Percentiles rank a stretch among this genome's conserved stretches.
Conservation (phyloP, 2,329 filamentous ascomycete species). For the Furcasterigmium sp. region DNA sequence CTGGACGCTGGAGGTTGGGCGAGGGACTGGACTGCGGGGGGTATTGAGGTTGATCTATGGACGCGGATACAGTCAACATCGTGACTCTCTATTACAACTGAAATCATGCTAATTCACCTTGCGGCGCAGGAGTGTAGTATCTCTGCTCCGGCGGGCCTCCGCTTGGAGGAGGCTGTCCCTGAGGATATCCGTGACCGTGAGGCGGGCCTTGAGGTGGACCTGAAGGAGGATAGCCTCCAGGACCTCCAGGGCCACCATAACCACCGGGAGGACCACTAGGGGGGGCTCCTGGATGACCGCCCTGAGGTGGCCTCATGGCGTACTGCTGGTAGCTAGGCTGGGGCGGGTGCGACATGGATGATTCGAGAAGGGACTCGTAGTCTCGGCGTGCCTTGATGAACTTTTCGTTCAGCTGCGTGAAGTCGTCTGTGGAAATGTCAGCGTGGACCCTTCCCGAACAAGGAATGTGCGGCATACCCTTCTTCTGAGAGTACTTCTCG, state of each 20-base stretch:
- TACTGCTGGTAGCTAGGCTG: slow-evolving; percentile 72
- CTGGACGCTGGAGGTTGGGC: slow-evolving; percentile 50
- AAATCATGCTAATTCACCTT: slow-evolving; percentile 29
- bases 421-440: slow-evolving; percentile 66
- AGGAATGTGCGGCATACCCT: slow-evolving; percentile 57
- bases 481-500: slow-evolving; percentile 98
- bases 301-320: slow-evolving; percentile 44
- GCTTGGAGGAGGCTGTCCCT: slow-evolving; percentile 4
- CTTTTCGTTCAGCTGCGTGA: slow-evolving; percentile 97
- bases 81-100: not conserved
- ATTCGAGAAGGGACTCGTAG: slow-evolving; percentile 92
- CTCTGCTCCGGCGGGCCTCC: slow-evolving; percentile 32
- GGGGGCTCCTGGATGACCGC: slow-evolving; percentile 30
- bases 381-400: slow-evolving; percentile 98
- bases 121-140: slow-evolving; percentile 62
- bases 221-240: too few species aligned
- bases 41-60: slow-evolving; percentile 39
- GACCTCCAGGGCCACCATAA: slow-evolving; percentile 20
- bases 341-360: slow-evolving; percentile 92
- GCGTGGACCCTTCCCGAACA: not conserved
- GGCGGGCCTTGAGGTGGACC: slow-evolving; percentile 37
- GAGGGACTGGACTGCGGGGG: slow-evolving; percentile 37
- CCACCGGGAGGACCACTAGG: slow-evolving; percentile 18
- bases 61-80: slow-evolving; percentile 20
- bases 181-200: slow-evolving; percentile 17